Conservation (phyloP, 495 filamentous ascomycete genomes). For the Tetracladium setigerum region DNA sequence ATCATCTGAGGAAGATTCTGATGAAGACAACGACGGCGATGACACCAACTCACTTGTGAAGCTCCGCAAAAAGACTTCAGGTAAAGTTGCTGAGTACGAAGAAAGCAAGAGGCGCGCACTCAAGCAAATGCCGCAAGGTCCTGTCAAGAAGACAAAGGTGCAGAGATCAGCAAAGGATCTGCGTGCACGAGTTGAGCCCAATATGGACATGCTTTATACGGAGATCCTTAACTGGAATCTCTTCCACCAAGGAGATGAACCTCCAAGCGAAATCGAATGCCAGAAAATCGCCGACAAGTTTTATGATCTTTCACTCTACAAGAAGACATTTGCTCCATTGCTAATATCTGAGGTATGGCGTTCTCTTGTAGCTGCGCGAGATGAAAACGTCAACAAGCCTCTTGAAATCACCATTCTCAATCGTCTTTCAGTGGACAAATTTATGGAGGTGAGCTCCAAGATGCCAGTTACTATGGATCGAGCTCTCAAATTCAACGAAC, state of each 20-base stretch:
- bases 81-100: constrained; percentile 44
- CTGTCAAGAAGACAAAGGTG: constrained; percentile 72
- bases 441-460: constrained; percentile 80
- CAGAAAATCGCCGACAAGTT: constrained; percentile 69
- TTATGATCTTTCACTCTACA: constrained; percentile 66
- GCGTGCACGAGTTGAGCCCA: constrained; percentile 84
- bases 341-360: constrained; percentile 94
- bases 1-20: constrained; percentile 66
- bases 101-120: constrained; percentile 46
- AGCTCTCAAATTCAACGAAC: constrained; percentile 67
- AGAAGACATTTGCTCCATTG: constrained; percentile 82
- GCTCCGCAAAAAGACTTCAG: constrained; percentile 29
- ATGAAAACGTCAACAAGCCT: constrained; percentile 70
- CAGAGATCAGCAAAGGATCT: constrained; percentile 80
- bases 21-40: constrained; percentile 48
- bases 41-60: constrained; percentile 41
- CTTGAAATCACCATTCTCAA: constrained; percentile 81
- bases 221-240: constrained; percentile 89
- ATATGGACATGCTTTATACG: constrained; percentile 77
- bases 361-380: constrained; percentile 79
- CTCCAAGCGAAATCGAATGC: constrained; percentile 68
- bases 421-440: constrained; percentile 82
- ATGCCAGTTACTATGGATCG: constrained; percentile 63
- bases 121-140: constrained; percentile 45
- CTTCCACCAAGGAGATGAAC: constrained; percentile 77